phyloP scores from a whole-genome alignment of 192 early-diverging fungal species.

The Podila verticillata region DNA sequence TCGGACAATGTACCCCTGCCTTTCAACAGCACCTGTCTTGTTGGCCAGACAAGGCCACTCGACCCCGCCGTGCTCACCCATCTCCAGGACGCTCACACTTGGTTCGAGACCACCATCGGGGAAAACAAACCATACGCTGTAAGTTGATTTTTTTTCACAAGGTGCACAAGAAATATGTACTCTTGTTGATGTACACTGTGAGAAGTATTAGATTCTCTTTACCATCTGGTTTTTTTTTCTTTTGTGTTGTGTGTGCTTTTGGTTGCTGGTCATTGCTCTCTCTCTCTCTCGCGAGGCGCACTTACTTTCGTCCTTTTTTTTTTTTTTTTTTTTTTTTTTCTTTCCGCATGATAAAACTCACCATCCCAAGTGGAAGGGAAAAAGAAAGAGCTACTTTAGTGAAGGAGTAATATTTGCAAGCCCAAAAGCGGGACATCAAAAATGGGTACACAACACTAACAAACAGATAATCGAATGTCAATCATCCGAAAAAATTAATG shows the following conservation, averaged over 20 bases:
- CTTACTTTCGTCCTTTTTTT: too few species aligned
- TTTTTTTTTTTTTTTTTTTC: neutral
- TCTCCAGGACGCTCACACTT: slow-evolving; percentile 5
- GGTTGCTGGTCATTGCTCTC: too few species aligned
- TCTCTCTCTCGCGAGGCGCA: too few species aligned
- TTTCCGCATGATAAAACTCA: neutral
- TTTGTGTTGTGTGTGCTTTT: too few species aligned
- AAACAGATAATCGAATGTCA: neutral
- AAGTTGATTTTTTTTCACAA: neutral
- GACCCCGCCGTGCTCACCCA: slow-evolving; percentile 1
- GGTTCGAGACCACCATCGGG: slow-evolving; percentile 8
- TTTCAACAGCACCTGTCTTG: slow-evolving; percentile 1
- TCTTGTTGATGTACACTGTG: neutral
- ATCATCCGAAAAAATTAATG: neutral
- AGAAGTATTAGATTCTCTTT: neutral
- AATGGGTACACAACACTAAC: neutral
- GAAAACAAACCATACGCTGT: slow-evolving; percentile 2
- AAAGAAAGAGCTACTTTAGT: too few species aligned
- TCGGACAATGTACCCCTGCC: neutral
- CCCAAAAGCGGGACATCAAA: too few species aligned
- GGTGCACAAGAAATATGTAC: too few species aligned
- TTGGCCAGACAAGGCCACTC: neutral
- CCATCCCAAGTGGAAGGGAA: too few species aligned
- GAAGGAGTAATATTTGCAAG: too few species aligned
- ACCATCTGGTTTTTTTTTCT: too few species aligned